Base-by-base conservation (phyloP, 352 stramenopile species). In the Phytopythium boreale region DNA sequence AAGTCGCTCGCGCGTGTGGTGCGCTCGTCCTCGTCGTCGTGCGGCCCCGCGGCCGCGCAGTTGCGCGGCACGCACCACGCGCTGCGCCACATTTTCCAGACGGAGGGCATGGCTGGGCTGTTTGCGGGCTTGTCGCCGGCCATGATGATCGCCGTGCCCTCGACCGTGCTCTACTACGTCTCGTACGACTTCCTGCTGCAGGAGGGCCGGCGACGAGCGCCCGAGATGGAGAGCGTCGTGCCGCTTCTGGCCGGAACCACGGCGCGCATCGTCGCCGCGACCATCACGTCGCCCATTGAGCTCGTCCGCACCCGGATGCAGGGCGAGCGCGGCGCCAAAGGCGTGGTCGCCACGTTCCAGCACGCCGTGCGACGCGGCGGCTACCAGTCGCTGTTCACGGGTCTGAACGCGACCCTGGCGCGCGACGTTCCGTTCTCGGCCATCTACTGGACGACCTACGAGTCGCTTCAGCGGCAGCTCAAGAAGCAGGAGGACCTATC, bases 161-260 rank as follows among this genome's bases (percentile, higher is more conserved):
- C 94, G 50, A 98, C 94, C 5, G 91, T 97, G 55, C 67, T 98
- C 24, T 99, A 99, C 72, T 98, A 98, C 74, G 88, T 96, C 17
- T 89, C 88, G 24, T 99, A 99, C 75, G 96, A 98, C 66, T 63
- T 92, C 20, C 61, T 97, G 26, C 68, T 90, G 39, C 73, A 81
- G 11, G 73, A 88, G 26, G 75, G 76, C 15, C 77, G 71, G 15
- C 67, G 75, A 14, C 66, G 61, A 15, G 62, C 79, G 10, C 74
- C 81, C 6, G 50, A 79, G 37, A 47, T 77, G 11, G 63, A 84
- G 26, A 55, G 59, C 1, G 27, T 90, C 2, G 69, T 89, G 44
- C 85, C 90, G 15, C 67, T 96, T 20, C 22, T 93, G 19, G 80
- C 88, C 6, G 90, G 90, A 5, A 80, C 76, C 2, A 79, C 69